Evolutionary conservation across 202 grass and related monocot species (phyloP).

Genomic region (Carex sylvatica): DNA sequence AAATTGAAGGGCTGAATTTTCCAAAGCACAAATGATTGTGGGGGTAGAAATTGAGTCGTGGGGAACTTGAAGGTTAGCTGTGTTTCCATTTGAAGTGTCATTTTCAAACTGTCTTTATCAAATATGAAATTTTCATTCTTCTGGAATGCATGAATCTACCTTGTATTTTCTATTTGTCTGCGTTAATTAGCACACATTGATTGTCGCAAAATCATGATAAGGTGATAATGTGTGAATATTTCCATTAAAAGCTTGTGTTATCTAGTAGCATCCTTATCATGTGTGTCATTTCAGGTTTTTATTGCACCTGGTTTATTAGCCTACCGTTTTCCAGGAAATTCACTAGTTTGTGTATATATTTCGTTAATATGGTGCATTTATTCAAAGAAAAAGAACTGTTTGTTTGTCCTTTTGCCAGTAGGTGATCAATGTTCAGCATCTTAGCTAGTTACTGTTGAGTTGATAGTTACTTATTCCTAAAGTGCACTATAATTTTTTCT

Average conservation of each 20-base stretch:
- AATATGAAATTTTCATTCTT: not conserved
- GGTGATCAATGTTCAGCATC: too few species aligned
- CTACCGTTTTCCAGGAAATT: constrained; percentile 6
- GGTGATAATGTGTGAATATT: not conserved
- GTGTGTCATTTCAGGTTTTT: not conserved
- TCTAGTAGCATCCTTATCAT: not conserved
- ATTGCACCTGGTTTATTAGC: not conserved
- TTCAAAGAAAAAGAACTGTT: not conserved
- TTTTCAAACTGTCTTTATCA: constrained; percentile 3
- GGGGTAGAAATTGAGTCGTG: not conserved
- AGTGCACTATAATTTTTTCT: not conserved
- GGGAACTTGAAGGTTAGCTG: not conserved
- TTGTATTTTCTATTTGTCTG: not conserved
- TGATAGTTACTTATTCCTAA: constrained; percentile 7
- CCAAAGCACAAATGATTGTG: not conserved
- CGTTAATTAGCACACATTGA: not conserved
- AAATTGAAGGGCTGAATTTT: not conserved
- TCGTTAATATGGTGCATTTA: not conserved
- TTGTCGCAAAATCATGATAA: not conserved
- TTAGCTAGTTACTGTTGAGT: not conserved
- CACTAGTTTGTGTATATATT: not conserved
- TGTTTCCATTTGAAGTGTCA: not conserved
- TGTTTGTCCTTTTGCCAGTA: constrained; percentile 10
- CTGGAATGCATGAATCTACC: not conserved
- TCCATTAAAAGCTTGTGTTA: not conserved